Percentiles rank a stretch among this genome's conserved stretches.
phyloP scores from a whole-genome alignment of 345 rosid genomes.

The Gossypioides kirkii region DNA sequence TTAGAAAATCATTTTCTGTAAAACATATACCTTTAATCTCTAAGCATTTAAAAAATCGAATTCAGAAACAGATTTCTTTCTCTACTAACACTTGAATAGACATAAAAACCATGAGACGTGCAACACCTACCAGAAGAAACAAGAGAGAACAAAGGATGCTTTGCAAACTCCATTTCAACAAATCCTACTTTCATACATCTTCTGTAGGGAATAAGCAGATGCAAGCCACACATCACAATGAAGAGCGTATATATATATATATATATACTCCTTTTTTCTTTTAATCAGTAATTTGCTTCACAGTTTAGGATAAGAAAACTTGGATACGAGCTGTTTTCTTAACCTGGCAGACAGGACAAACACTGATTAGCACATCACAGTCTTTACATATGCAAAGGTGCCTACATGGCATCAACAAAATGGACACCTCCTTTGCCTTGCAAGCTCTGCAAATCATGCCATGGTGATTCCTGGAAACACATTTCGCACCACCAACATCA shows the following conservation, averaged over 20 bases:
- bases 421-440: constrained; percentile 52
- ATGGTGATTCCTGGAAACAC: constrained; percentile 14
- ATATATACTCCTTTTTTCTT: constrained; percentile 6
- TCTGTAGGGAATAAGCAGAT: neutral
- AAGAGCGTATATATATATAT: constrained; percentile 10
- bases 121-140: neutral
- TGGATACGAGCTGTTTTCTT: constrained; percentile 54
- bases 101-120: too few species aligned
- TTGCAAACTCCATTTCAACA: constrained; percentile 4
- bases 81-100: too few species aligned
- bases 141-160: neutral
- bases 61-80: too few species aligned
- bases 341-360: constrained; percentile 78
- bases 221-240: constrained; percentile 10
- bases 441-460: constrained; percentile 63
- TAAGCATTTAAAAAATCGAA: too few species aligned
- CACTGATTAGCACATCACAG: constrained; percentile 47
- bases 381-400: constrained; percentile 82
- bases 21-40: too few species aligned
- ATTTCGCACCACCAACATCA: constrained; percentile 21
- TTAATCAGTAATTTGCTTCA: constrained; percentile 20
- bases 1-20: too few species aligned
- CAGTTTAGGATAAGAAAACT: constrained; percentile 48
- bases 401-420: constrained; percentile 79
- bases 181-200: neutral